Conservation (phyloP, 106 monocot species). For the Narthecium ossifragum region DNA sequence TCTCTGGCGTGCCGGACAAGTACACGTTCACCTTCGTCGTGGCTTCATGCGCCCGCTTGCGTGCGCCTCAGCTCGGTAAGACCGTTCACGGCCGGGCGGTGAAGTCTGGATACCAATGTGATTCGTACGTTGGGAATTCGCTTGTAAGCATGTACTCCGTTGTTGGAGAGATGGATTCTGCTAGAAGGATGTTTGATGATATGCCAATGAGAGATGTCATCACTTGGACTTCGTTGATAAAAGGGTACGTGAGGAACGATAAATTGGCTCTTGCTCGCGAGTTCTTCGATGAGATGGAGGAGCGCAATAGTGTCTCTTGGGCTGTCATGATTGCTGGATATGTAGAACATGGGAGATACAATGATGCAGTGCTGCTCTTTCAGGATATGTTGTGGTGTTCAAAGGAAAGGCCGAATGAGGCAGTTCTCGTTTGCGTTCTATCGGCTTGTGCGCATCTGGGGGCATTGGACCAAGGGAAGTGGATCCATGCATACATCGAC, state of each 20-base stretch:
- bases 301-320: constrained; percentile 15
- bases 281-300: constrained; percentile 23
- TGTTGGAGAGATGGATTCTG: background rate
- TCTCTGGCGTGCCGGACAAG: constrained; percentile 11
- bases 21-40: constrained; percentile 27
- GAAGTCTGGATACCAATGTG: background rate
- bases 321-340: constrained; percentile 17
- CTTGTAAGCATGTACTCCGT: constrained; percentile 19
- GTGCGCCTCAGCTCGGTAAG: background rate
- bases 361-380: constrained; percentile 26
- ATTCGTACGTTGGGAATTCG: constrained; percentile 21
- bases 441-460: constrained; percentile 44
- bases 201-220: constrained; percentile 20
- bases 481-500: constrained; percentile 35
- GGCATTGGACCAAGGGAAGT: constrained; percentile 40
- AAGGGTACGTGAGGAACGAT: constrained; percentile 11
- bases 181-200: constrained; percentile 20
- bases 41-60: constrained; percentile 10
- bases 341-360: constrained; percentile 20
- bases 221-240: constrained; percentile 18
- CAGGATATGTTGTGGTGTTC: constrained; percentile 21
- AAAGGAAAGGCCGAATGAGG: constrained; percentile 20
- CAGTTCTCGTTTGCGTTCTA: constrained; percentile 25
- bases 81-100: constrained; percentile 9
- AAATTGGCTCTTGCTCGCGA: constrained; percentile 2